phyloP scores from a whole-genome alignment of 345 rosid genomes.

The Toxicodendron radicans region DNA sequence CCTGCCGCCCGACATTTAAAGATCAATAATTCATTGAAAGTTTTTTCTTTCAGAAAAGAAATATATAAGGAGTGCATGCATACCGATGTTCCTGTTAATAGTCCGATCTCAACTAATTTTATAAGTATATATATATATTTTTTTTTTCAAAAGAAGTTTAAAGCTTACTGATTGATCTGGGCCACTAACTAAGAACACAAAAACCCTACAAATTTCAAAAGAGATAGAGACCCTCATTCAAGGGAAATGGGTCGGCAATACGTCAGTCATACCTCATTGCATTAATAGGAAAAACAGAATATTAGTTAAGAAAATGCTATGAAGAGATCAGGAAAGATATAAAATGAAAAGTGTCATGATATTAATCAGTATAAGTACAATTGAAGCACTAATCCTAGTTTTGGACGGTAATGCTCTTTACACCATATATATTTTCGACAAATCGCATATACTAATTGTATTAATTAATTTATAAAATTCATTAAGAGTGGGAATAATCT shows the following conservation, averaged over 20 bases:
- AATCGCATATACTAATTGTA: not conserved
- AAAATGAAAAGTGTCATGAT: slow-evolving; percentile 13
- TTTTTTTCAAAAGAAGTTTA: slow-evolving; percentile 10
- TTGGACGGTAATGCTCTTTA: slow-evolving; percentile 35
- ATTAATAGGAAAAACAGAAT: not conserved
- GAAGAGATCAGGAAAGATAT: not conserved
- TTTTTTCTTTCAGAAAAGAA: slow-evolving; percentile 15
- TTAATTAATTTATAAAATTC: not conserved
- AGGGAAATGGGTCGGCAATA: slow-evolving; percentile 45
- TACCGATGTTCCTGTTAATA: slow-evolving; percentile 13
- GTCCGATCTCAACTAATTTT: not conserved
- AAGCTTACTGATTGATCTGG: slow-evolving; percentile 22
- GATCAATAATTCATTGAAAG: slow-evolving; percentile 18
- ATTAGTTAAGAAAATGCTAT: not conserved
- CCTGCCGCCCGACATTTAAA: slow-evolving; percentile 35
- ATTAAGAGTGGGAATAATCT: slow-evolving; percentile 8
- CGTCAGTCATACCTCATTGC: slow-evolving; percentile 41
- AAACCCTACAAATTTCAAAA: slow-evolving; percentile 33
- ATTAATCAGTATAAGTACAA: slow-evolving; percentile 35
- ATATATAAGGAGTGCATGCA: slow-evolving; percentile 7
- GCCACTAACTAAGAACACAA: slow-evolving; percentile 28
- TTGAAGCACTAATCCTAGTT: slow-evolving; percentile 37
- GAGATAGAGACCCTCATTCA: slow-evolving; percentile 39
- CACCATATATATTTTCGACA: slow-evolving; percentile 16
- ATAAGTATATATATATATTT: slow-evolving; percentile 7